These are phyloP conservation scores for Blastocrithidia nonstop DNA, from an alignment of 208 protist species.

Conservation along the genomic window DNA sequence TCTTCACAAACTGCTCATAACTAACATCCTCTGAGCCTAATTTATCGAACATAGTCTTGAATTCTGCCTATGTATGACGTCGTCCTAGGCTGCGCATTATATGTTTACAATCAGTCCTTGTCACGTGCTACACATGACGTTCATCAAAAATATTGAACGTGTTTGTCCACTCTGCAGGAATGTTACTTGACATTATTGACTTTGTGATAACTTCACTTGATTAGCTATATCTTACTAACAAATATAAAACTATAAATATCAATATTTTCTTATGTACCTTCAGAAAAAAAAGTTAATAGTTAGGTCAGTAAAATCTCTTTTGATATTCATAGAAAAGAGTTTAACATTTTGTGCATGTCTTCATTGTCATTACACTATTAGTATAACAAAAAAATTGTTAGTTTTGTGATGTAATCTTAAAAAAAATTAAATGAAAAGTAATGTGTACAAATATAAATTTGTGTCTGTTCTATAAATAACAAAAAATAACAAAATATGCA, in stretches of 20 bases:
- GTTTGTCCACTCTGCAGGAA: constrained; percentile 67
- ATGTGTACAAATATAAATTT: background rate
- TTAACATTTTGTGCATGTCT: too few relatives aligned
- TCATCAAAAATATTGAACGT: constrained; percentile 86
- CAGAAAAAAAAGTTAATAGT: too few relatives aligned
- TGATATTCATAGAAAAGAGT: too few relatives aligned
- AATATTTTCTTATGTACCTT: too few relatives aligned
- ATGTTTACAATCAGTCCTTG: constrained; percentile 71
- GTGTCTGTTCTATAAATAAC: background rate
- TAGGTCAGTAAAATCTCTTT: too few relatives aligned
- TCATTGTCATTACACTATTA: too few relatives aligned
- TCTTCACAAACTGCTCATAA: constrained; percentile 46
- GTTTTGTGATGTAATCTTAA: background rate
- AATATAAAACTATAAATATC: too few relatives aligned
- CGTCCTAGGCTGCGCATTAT: constrained; percentile 77
- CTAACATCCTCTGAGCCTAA: constrained; percentile 39
- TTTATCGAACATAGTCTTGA: constrained; percentile 55
- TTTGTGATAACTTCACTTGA: too few relatives aligned
- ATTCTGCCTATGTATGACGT: constrained; percentile 81
- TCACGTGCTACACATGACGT: constrained; percentile 42
- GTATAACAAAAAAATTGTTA: background rate
- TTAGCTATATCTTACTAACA: too few relatives aligned
- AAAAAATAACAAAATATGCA: background rate
- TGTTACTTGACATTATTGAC: constrained; percentile 1
- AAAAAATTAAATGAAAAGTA: background rate